Evolutionary conservation across 2,329 filamentous ascomycete species (phyloP).

Genomic region (Fusarium sp.): DNA sequence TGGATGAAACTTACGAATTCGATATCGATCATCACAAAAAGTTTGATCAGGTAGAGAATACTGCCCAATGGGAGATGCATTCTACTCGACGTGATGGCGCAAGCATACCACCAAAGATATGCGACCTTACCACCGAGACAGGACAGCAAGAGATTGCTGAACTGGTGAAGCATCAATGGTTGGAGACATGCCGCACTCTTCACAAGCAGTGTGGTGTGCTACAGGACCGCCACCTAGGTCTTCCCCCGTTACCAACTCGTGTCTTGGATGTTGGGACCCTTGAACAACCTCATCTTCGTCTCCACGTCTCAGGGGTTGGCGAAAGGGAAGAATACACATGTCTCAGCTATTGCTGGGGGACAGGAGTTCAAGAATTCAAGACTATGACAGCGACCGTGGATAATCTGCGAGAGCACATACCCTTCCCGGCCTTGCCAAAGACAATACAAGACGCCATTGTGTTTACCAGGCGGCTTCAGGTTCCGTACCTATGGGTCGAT

Average conservation of each 20-base stretch:
- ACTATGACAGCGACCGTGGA: not conserved
- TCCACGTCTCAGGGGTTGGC: not conserved
- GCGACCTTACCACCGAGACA: no score
- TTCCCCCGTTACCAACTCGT: not conserved
- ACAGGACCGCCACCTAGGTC: not conserved
- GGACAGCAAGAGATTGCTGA: no score
- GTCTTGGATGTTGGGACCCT: not conserved
- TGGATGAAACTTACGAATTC: no score
- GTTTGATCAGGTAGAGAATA: no score
- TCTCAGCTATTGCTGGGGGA: not conserved
- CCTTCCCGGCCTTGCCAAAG: not conserved
- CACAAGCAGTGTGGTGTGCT: not conserved
- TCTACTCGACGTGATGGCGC: no score
- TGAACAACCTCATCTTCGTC: not conserved
- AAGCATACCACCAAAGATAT: no score
- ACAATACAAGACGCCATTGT: not conserved
- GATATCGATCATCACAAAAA: no score
- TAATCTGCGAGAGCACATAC: not conserved
- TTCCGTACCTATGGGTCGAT: not conserved
- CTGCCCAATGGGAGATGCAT: no score
- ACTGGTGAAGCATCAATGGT: not conserved
- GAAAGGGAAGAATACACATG: not conserved
- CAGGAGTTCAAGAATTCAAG: not conserved
- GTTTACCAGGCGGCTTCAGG: not conserved
- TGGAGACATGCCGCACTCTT: not conserved